Evolutionary conservation across 352 stramenopile species (phyloP), one percentile per base, ranked within the genome.

Genomic region (Plasmopara muralis): DNA sequence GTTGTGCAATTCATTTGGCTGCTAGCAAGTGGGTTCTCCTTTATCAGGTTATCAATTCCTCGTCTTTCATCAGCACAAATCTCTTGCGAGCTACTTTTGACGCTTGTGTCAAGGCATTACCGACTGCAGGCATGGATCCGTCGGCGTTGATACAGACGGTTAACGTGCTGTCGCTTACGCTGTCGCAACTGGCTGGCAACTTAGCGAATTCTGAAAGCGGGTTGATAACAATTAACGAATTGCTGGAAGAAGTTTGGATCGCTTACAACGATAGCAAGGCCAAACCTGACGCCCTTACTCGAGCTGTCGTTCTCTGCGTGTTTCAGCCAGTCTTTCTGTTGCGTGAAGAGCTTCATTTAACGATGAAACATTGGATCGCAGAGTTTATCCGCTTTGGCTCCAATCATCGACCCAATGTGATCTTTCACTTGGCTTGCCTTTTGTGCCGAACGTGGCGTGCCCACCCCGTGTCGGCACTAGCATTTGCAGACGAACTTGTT

Each of bases 381-480:
- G 70, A 66, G 7, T 68, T 87, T 42, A 49, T 79, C 34, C 37
- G 42, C 25, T 89, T 87, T 51, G 83, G 77, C 31, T 56, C 77
- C 18, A 53, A 64, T 5, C 61, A 88, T 37, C 67, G 83, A 5
- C 83, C 83, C 4, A 90, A 90, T 43, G 83, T 89, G 12, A 60
- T 93, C 13, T 93, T 87, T 60, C 83, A 93, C 66, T 41, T 93
- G 25, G 46, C 70, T 29, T 89, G 76, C 34, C 75, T 75, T 2
- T 60, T 93, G 15, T 79, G 62, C 5, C 77, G 86, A 55, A 62
- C 79, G 33, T 90, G 79, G 79, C 72, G 78, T 10, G 66, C 73
- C 6, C 65, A 73, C 9, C 83, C 78, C 4, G 42, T 53, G 0
- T 52, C 71, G 9, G 77, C 80, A 28, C 45, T 74, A 20, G 53